phyloP scores from a whole-genome alignment of 305 asterid species.

The Ilex paraguariensis region DNA sequence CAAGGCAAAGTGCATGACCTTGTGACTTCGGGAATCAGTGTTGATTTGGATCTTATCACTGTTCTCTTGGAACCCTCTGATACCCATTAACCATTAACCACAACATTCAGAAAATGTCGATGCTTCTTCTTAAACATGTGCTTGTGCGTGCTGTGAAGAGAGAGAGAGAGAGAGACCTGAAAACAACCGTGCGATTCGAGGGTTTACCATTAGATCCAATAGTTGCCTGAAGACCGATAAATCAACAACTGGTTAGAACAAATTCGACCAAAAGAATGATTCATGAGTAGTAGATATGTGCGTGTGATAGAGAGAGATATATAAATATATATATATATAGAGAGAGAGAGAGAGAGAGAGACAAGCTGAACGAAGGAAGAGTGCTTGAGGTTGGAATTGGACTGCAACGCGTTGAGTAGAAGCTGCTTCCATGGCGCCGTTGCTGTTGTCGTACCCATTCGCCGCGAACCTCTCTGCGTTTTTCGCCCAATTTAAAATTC shows the following conservation, averaged over 20 bases:
- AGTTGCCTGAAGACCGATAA: slow-evolving; percentile 56
- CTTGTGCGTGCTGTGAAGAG: neutral
- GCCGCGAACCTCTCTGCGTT: too few species aligned
- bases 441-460: slow-evolving; percentile 49
- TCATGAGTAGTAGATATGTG: neutral
- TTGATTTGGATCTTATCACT: slow-evolving; percentile 67
- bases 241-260: too few species aligned
- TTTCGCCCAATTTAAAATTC: too few species aligned
- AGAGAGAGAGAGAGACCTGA: slow-evolving; percentile 39
- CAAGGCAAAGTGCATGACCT: slow-evolving; percentile 34
- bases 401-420: slow-evolving; percentile 58
- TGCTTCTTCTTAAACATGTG: too few species aligned
- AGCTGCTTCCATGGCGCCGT: slow-evolving; percentile 86
- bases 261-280: neutral
- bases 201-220: slow-evolving; percentile 61
- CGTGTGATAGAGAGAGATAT: neutral
- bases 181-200: slow-evolving; percentile 89
- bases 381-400: slow-evolving; percentile 81
- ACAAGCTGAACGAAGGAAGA: slow-evolving; percentile 76
- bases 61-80: slow-evolving; percentile 77
- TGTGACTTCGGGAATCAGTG: slow-evolving; percentile 78
- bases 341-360: slow-evolving; percentile 4
- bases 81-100: slow-evolving; percentile 2
- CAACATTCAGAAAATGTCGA: neutral
- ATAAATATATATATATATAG: too few species aligned